A percentile compares a stretch with the other conserved stretches of the same genome.
phyloP scores from a whole-genome alignment of 495 filamentous ascomycete genomes.

The Chlorociboria aeruginascens region DNA sequence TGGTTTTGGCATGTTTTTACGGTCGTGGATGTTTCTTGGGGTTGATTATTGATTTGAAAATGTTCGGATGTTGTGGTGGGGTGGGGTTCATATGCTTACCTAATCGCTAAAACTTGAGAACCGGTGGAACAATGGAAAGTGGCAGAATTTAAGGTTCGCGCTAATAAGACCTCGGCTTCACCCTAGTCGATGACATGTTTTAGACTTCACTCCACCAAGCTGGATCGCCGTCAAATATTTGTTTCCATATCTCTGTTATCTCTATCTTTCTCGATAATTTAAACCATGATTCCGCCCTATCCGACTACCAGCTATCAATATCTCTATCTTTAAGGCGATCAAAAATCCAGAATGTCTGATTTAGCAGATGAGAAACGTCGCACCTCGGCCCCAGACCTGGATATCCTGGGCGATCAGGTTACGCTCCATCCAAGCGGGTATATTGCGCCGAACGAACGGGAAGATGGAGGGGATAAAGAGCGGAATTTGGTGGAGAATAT shows the following conservation, averaged over 20 bases:
- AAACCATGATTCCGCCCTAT: background rate
- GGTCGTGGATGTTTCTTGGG: background rate
- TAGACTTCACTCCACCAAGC: no score
- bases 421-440: slow-evolving; percentile 73
- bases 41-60: no score
- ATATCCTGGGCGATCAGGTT: slow-evolving; percentile 67
- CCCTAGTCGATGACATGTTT: no score
- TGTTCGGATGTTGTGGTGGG: no score
- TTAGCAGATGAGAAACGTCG: slow-evolving; percentile 12
- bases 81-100: no score
- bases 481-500: slow-evolving; percentile 69
- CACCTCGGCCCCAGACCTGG: slow-evolving; percentile 64
- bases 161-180: no score
- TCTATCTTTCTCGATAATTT: background rate
- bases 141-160: no score
- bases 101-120: no score
- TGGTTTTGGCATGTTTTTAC: no score
- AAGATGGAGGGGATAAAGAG: slow-evolving; percentile 40
- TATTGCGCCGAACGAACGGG: slow-evolving; percentile 32
- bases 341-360: slow-evolving; percentile 3
- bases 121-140: no score
- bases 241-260: no score
- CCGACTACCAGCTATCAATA: background rate
- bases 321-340: background rate
- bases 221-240: no score